phyloP scores from a whole-genome alignment of 768 basidiomycete species.

The Amylocystis lapponica region DNA sequence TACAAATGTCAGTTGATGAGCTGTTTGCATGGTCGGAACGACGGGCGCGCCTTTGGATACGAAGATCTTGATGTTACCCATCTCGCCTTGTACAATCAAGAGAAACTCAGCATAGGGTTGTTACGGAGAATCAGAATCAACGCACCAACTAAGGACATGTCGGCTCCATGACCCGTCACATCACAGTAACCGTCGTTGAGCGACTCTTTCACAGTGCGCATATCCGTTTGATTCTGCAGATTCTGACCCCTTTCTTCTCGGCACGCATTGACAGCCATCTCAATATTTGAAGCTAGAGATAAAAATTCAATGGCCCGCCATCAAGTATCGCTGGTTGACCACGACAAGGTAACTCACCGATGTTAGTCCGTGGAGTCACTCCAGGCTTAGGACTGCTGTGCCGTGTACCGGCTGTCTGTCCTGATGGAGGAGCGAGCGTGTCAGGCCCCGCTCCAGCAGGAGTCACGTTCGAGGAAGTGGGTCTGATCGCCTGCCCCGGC shows the following conservation, averaged over 20 bases:
- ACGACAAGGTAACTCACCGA: conserved; percentile 27
- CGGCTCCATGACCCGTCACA: conserved; percentile 54
- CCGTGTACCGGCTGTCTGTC: background rate
- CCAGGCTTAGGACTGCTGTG: conserved; percentile 9
- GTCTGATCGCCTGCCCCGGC: too few species aligned
- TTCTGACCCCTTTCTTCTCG: conserved; percentile 58
- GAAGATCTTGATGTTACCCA: conserved; percentile 59
- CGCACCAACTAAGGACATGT: conserved; percentile 59
- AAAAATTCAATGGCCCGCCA: background rate
- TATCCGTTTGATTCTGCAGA: conserved; percentile 57
- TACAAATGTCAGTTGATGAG: background rate
- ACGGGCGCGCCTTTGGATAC: conserved; percentile 47
- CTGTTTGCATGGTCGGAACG: background rate
- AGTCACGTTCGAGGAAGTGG: too few species aligned
- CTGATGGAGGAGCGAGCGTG: too few species aligned
- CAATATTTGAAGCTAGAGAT: conserved; percentile 52
- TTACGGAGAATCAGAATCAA: conserved; percentile 7
- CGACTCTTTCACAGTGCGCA: conserved; percentile 69
- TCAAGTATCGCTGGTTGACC: background rate
- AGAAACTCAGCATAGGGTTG: conserved; percentile 3
- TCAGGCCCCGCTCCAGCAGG: too few species aligned
- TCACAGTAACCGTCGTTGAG: conserved; percentile 84
- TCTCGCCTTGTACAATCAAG: conserved; percentile 39
- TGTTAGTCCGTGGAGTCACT: conserved; percentile 38
- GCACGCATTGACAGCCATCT: conserved; percentile 69